A percentile compares a stretch with the other conserved stretches of the same genome.
phyloP scores from a whole-genome alignment of 345 rosid genomes.

The Salix caprea region DNA sequence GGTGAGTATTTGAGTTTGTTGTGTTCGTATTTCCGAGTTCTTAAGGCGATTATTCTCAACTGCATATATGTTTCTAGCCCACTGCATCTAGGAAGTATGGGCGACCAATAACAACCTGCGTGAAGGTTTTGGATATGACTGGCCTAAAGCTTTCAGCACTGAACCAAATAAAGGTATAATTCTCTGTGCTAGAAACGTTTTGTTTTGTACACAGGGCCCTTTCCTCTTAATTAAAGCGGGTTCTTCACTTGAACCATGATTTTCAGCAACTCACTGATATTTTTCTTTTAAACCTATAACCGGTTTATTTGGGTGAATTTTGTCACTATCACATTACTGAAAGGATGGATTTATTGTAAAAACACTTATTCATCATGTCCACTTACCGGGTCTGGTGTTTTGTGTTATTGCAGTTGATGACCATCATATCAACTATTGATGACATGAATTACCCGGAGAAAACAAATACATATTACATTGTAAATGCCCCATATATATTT shows the following conservation, averaged over 20 bases:
- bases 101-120: conserved; percentile 75
- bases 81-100: conserved; percentile 65
- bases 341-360: not conserved
- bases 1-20: conserved; percentile 45
- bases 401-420: conserved; percentile 63
- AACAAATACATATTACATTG: conserved; percentile 79
- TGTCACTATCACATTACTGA: not conserved
- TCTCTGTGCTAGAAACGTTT: not conserved
- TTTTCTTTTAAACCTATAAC: not conserved
- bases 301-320: not conserved
- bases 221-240: not conserved
- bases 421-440: conserved; percentile 74
- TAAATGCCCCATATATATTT: conserved; percentile 86
- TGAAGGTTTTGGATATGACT: conserved; percentile 90
- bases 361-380: not conserved
- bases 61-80: conserved; percentile 49
- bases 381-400: not conserved
- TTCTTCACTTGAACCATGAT: not conserved
- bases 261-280: not conserved
- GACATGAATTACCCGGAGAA: conserved; percentile 97
- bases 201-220: not conserved
- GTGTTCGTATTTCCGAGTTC: not conserved
- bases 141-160: conserved; percentile 85
- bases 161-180: conserved; percentile 72
- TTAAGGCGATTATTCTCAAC: conserved; percentile 10